Conservation (phyloP, 2,329 filamentous ascomycete species). For the Paracoccidioides lutzii region DNA sequence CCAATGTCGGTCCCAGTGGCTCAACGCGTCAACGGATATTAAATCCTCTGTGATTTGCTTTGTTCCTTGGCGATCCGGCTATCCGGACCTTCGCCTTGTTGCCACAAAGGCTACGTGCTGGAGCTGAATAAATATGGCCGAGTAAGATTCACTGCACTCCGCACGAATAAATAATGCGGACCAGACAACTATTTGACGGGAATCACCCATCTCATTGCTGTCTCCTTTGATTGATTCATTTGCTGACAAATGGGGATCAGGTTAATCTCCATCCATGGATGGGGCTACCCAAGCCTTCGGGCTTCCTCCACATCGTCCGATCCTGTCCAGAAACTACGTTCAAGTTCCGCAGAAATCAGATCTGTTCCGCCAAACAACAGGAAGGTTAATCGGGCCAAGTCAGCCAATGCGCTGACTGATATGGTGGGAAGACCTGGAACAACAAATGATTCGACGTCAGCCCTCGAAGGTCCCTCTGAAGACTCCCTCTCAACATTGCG, state of each 20-base stretch:
- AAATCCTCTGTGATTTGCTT: background rate
- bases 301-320: conserved; percentile 5
- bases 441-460: conserved; percentile 15
- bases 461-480: conserved; percentile 23
- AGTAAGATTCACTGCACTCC: conserved; percentile 6
- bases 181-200: background rate
- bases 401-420: conserved; percentile 29
- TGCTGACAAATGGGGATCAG: conserved; percentile 4
- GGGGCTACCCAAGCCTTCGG: conserved; percentile 4
- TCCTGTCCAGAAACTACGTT: conserved; percentile 6
- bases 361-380: conserved; percentile 24
- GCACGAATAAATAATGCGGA: background rate
- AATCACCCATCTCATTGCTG: background rate
- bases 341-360: conserved; percentile 22
- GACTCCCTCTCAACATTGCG: conserved; percentile 35
- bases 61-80: background rate
- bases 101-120: background rate
- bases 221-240: background rate
- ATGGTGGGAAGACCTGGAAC: conserved; percentile 19
- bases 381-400: conserved; percentile 31
- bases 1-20: conserved; percentile 2
- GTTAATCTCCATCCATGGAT: conserved; percentile 11
- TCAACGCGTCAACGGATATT: background rate
- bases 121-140: conserved; percentile 7
- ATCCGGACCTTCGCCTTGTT: background rate